Evolutionary conservation across 352 stramenopile genomes (phyloP).

Genomic region (Globisporangium acanthophoron): DNA sequence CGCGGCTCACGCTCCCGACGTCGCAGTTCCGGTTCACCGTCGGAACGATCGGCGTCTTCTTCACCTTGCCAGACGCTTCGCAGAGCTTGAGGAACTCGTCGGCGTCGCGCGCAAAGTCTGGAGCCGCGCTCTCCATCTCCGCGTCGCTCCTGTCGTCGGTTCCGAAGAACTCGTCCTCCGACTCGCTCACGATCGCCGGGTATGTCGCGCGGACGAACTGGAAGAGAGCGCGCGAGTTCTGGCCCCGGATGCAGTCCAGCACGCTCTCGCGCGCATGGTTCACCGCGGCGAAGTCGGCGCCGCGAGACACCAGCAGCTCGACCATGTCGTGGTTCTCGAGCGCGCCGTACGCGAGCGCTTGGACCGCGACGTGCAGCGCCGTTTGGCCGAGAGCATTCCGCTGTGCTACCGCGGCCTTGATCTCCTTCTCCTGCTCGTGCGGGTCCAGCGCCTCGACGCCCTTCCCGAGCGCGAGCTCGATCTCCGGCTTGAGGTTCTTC

Average conservation of each 20-base stretch:
- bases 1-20: constrained; percentile 43
- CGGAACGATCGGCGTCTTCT: constrained; percentile 28
- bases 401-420: constrained; percentile 38
- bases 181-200: constrained; percentile 18
- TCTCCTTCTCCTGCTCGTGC: constrained; percentile 29
- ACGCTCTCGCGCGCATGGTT: constrained; percentile 32
- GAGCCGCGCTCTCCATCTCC: constrained; percentile 21
- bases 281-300: constrained; percentile 22
- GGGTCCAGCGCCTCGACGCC: constrained; percentile 36
- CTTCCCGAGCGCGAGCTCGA: constrained; percentile 32
- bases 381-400: constrained; percentile 41
- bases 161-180: constrained; percentile 26
- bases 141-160: constrained; percentile 12
- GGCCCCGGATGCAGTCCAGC: constrained; percentile 45
- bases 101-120: constrained; percentile 44
- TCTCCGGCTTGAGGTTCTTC: constrained; percentile 41
- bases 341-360: constrained; percentile 46
- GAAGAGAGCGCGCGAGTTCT: constrained; percentile 53
- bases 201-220: constrained; percentile 36
- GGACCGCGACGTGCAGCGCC: constrained; percentile 49
- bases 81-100: constrained; percentile 42
- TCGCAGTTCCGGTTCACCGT: constrained; percentile 51
- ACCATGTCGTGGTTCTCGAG: constrained; percentile 58
- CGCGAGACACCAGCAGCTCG: constrained; percentile 30
- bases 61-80: constrained; percentile 49